These are phyloP conservation scores for Ulota crispa DNA, from an alignment of 225 moss, liverwort and hornwort genomes.

Conservation along the genomic window DNA sequence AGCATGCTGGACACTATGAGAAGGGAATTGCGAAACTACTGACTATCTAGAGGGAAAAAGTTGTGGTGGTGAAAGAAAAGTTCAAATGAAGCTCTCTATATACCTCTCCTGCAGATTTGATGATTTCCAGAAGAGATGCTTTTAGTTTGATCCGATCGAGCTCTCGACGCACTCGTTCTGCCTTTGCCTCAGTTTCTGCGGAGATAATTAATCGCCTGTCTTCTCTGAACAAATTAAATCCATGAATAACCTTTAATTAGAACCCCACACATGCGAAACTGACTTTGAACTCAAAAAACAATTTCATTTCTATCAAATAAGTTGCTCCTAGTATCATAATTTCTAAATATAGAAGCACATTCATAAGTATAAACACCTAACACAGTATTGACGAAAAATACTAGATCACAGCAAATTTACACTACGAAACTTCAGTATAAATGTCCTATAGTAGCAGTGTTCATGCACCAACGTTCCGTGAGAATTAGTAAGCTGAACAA, in stretches of 20 bases:
- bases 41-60: not conserved
- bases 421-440: not conserved
- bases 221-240: conserved; percentile 43
- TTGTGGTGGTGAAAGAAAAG: not conserved
- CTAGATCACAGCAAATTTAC: not conserved
- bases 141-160: conserved; percentile 82
- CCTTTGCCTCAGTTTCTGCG: conserved; percentile 57
- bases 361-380: not conserved
- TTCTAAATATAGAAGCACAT: not conserved
- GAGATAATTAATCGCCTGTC: conserved; percentile 44
- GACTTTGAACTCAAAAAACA: not conserved
- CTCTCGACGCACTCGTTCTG: conserved; percentile 85
- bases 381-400: not conserved
- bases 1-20: not conserved
- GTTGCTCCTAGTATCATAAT: not conserved
- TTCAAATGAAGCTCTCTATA: not conserved
- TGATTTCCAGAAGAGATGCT: conserved; percentile 56
- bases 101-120: conserved; percentile 86
- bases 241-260: not conserved
- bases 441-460: not conserved
- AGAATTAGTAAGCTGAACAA: not conserved
- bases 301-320: not conserved
- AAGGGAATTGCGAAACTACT: not conserved
- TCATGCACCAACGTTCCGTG: not conserved
- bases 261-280: not conserved